Evolutionary conservation across 495 filamentous ascomycete genomes (phyloP).

Genomic region (Lasiosphaeria ovina): DNA sequence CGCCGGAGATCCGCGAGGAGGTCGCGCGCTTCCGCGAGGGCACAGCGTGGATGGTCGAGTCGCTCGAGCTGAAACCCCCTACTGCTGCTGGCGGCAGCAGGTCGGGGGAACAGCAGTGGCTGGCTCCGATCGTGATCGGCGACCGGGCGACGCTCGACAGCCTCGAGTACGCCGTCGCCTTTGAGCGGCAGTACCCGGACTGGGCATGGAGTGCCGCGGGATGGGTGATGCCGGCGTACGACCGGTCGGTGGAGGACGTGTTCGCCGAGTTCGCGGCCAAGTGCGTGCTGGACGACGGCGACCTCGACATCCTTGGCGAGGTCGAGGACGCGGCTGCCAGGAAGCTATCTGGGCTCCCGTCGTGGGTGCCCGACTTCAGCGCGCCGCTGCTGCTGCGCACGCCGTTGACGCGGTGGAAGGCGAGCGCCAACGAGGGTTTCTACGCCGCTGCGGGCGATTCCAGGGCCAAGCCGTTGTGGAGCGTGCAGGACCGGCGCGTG

Average conservation of each 20-base stretch:
- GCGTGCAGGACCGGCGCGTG: not conserved
- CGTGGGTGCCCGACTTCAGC: slow-evolving; percentile 1
- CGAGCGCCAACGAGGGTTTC: not conserved
- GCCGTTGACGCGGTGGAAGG: not conserved
- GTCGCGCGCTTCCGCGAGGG: not conserved
- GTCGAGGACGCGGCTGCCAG: not conserved
- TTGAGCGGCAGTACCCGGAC: not conserved
- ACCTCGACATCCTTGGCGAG: not conserved
- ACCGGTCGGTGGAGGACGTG: not conserved
- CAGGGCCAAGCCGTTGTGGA: not conserved
- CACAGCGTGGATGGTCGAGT: not conserved
- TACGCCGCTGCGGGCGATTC: not conserved
- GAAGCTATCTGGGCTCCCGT: not conserved
- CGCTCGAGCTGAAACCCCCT: not conserved
- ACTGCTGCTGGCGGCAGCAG: not conserved
- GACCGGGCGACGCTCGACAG: not conserved
- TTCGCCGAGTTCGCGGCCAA: not conserved
- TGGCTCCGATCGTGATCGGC: not conserved
- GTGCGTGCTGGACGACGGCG: not conserved
- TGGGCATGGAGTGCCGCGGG: not conserved
- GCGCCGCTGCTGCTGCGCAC: not conserved
- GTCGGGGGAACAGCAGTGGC: not conserved
- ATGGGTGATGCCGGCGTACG: not conserved
- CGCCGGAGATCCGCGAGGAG: not conserved
- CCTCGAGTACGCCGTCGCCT: not conserved